phyloP scores from a whole-genome alignment of 169 alveolate species.

The Plasmodium blacklocki region DNA sequence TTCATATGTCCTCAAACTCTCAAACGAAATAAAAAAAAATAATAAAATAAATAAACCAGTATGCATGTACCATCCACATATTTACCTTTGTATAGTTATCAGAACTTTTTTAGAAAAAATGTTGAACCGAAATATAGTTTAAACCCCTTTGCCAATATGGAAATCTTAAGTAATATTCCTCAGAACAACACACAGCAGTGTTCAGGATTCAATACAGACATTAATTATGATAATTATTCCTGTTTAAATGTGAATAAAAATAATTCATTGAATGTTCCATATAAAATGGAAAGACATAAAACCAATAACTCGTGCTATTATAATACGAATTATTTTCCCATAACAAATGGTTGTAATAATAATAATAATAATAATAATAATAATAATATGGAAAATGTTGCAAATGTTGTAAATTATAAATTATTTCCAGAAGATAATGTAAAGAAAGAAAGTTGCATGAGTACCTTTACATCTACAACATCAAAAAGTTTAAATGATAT shows the following conservation, averaged over 20 bases:
- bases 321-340: conserved; percentile 9
- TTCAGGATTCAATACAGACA: conserved; percentile 3
- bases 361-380: background rate
- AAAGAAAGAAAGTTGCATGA: background rate
- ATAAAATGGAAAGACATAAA: background rate
- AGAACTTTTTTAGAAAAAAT: conserved; percentile 11
- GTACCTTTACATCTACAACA: background rate
- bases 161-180: background rate
- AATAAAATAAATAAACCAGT: conserved; percentile 13
- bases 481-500: background rate
- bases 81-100: conserved; percentile 20
- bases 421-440: background rate
- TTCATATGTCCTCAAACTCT: too few species aligned
- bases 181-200: background rate
- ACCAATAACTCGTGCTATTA: background rate
- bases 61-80: conserved; percentile 36
- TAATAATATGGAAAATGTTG: conserved; percentile 7
- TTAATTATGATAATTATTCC: conserved; percentile 1
- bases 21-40: too few species aligned
- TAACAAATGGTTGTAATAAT: conserved; percentile 10
- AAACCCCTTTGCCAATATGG: conserved; percentile 7
- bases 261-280: conserved; percentile 18
- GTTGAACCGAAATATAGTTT: conserved; percentile 10
- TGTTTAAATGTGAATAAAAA: conserved; percentile 25
- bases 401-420: conserved; percentile 2